Conservation (phyloP, 202 grass and related monocot genomes). For the Digitaria exilis region DNA sequence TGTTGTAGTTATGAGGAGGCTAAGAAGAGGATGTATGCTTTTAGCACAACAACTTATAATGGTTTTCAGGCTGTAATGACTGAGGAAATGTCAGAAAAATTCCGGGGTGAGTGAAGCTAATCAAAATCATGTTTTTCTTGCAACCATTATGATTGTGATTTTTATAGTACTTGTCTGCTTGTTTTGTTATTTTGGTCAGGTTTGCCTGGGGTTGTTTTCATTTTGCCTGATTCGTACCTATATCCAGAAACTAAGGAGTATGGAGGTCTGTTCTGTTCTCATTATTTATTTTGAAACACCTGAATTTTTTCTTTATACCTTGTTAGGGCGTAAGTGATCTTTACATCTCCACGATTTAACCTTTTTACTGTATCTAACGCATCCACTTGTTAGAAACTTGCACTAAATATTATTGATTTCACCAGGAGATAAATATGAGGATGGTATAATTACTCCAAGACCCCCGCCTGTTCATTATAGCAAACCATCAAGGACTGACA, state of each 20-base stretch:
- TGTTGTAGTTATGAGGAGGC: conserved; percentile 81
- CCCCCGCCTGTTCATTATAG: conserved; percentile 78
- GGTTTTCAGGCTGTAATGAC: conserved; percentile 92
- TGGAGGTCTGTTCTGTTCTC: conserved; percentile 64
- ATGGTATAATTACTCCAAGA: conserved; percentile 82
- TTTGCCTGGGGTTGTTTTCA: conserved; percentile 93
- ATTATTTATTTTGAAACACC: not conserved
- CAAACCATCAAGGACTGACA: conserved; percentile 58
- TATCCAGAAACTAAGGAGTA: conserved; percentile 96
- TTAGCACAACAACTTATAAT: conserved; percentile 88
- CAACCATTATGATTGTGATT: not conserved
- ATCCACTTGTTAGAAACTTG: not conserved
- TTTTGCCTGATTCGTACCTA: conserved; percentile 92
- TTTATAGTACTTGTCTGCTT: conserved; percentile 15
- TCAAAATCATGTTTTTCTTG: conserved; percentile 4
- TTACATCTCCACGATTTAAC: not conserved
- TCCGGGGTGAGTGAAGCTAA: conserved; percentile 52
- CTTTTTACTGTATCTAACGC: not conserved
- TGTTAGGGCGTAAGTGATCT: not conserved
- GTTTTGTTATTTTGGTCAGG: conserved; percentile 56
- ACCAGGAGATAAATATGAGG: conserved; percentile 93
- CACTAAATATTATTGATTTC: conserved; percentile 24
- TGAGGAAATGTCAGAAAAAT: conserved; percentile 97
- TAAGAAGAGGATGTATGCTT: conserved; percentile 92
- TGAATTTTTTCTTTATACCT: not conserved